Evolutionary conservation across 2,329 filamentous ascomycete genomes (phyloP), one percentile per base, ranked within the genome.

Genomic region (Simplicillium sp.): DNA sequence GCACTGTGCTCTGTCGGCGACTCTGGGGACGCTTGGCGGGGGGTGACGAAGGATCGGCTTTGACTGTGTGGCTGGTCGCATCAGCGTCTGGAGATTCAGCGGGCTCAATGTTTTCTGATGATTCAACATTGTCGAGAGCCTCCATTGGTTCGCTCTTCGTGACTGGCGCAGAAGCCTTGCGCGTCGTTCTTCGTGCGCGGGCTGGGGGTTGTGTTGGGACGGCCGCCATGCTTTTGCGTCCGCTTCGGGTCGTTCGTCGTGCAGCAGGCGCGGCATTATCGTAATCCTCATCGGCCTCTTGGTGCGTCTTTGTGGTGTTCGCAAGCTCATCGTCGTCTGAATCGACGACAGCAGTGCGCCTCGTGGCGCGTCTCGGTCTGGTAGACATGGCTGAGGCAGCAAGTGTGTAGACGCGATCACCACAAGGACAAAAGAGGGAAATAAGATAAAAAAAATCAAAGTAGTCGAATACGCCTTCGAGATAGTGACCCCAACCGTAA

Each of bases 261-360:
- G 43, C 34, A 7, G 46, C 40, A 16, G 54, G 55, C 15, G 67
- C 62, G 38, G 94, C 86, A 38, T 89, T 83, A 48, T 85, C 84
- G 38, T 66, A 71, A 3, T 94, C 86, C 39, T 89, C 84, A 48
- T 85, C 84, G 37, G 65, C 71, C 3, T 83, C 76, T 20, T 82
- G 73, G 13, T 76, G 70, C 44, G 55, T 59, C 35, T 50, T 58
- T 34, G 57, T 66, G 39, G 75, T 71, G 53, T 76, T 70, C 46
- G 73, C 68, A 51, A 75, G 67, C 48, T 84, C 78, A 42, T 87
- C 84, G 44, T 94, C 87, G 34, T 90, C 87, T 8, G 81, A 87
- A 49, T 94, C 87, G 44, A 89, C 67, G 37, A 94, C 73, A 38
- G 83, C 77, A 51, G 80, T 84, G 52, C 82, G 80, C 55, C 87